phyloP scores from a whole-genome alignment of 148 eudicot genomes.

The Silene latifolia region DNA sequence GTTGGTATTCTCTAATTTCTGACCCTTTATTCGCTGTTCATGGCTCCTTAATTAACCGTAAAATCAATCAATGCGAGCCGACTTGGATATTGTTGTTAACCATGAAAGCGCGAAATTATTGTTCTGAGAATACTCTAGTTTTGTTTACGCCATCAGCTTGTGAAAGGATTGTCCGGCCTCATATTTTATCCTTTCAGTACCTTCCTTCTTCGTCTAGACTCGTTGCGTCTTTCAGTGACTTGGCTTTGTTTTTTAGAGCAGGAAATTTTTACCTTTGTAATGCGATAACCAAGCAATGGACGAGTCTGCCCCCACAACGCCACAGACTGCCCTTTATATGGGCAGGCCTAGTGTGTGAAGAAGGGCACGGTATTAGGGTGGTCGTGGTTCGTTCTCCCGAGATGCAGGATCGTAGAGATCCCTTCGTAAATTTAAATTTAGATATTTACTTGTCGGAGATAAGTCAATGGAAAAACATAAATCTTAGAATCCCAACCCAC shows the following conservation, averaged over 20 bases:
- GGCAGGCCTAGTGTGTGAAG: background rate
- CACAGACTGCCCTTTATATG: background rate
- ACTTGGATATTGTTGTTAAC: background rate
- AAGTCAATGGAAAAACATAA: background rate
- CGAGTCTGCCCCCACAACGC: background rate
- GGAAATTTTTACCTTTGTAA: background rate
- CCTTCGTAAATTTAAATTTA: background rate
- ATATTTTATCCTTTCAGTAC: background rate
- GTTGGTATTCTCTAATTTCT: background rate
- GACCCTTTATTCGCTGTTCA: background rate
- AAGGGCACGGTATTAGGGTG: background rate
- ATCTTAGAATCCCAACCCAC: background rate
- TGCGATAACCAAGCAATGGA: constrained; percentile 5
- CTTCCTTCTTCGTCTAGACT: background rate
- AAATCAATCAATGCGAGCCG: background rate
- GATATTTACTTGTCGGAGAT: constrained; percentile 6
- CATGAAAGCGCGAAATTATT: background rate
- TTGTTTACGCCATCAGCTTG: background rate
- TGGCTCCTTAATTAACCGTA: background rate
- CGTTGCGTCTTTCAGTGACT: background rate
- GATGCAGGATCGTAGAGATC: too few species aligned
- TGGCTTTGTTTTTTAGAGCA: background rate
- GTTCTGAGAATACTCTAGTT: background rate
- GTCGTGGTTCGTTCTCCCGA: background rate
- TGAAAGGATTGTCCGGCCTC: background rate